phyloP scores from a whole-genome alignment of 2,329 filamentous ascomycete genomes.

The Arthrobotrys musiformis region DNA sequence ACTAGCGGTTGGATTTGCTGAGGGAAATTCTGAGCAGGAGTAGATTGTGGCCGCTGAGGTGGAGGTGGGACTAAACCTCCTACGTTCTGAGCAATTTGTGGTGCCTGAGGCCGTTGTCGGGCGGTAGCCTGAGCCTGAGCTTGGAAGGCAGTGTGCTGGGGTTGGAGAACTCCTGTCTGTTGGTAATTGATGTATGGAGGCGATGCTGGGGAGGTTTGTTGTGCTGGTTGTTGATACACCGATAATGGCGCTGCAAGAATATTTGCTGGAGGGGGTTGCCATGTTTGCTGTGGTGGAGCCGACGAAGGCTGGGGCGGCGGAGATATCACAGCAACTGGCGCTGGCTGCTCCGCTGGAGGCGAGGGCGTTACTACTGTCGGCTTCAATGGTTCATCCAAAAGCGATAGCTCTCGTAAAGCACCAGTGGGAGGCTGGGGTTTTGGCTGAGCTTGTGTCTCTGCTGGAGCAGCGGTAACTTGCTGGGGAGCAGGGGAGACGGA shows the following conservation, averaged over 20 bases:
- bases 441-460: slow-evolving; percentile 62
- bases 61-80: slow-evolving; percentile 77
- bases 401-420: slow-evolving; percentile 75
- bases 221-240: slow-evolving; percentile 60
- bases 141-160: slow-evolving; percentile 63
- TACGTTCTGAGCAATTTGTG: slow-evolving; percentile 71
- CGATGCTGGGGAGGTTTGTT: slow-evolving; percentile 61
- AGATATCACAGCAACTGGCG: slow-evolving; percentile 69
- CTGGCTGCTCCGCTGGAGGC: slow-evolving; percentile 58
- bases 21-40: slow-evolving; percentile 72
- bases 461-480: slow-evolving; percentile 59
- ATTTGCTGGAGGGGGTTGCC: slow-evolving; percentile 60
- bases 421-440: slow-evolving; percentile 72
- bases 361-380: slow-evolving; percentile 65
- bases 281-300: slow-evolving; percentile 62
- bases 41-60: slow-evolving; percentile 84
- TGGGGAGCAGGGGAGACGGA: slow-evolving; percentile 61
- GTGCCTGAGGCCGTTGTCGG: slow-evolving; percentile 77
- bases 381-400: slow-evolving; percentile 71
- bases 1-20: slow-evolving; percentile 63
- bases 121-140: slow-evolving; percentile 65
- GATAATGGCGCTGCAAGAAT: slow-evolving; percentile 58
- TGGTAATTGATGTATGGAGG: slow-evolving; percentile 64
- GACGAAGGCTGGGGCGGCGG: slow-evolving; percentile 65
- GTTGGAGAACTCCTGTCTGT: slow-evolving; percentile 65